A percentile compares a stretch with the other conserved stretches of the same genome.
Conservation (phyloP, 2,329 filamentous ascomycete genomes). For the Thielaviopsis populi region DNA sequence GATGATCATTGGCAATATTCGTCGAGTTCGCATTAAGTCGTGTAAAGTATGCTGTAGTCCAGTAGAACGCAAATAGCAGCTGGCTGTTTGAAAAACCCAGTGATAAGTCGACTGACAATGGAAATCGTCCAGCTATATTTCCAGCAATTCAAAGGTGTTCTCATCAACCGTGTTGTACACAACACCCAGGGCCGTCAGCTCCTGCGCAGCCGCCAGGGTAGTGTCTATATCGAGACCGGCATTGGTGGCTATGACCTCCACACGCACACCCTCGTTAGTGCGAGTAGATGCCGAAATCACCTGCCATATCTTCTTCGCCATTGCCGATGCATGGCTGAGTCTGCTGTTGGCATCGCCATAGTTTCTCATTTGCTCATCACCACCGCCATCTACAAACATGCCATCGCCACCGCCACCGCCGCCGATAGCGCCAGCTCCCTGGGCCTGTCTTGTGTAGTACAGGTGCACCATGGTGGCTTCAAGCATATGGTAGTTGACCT, state of each 20-base stretch:
- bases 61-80: not conserved
- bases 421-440: conserved; percentile 25
- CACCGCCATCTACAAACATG: conserved; percentile 41
- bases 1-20: not conserved
- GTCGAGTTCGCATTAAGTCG: not conserved
- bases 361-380: conserved; percentile 26
- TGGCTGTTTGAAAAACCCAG: not conserved
- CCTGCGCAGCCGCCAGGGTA: conserved; percentile 63
- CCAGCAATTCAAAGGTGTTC: conserved; percentile 75
- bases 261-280: conserved; percentile 69
- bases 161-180: conserved; percentile 91
- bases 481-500: conserved; percentile 81
- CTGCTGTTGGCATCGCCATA: conserved; percentile 21
- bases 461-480: conserved; percentile 84
- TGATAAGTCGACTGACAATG: not conserved
- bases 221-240: conserved; percentile 53
- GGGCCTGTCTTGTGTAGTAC: conserved; percentile 58
- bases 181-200: conserved; percentile 56
- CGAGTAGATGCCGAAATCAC: conserved; percentile 52
- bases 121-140: conserved; percentile 32
- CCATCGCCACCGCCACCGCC: conserved; percentile 30
- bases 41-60: not conserved
- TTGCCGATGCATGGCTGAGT: conserved; percentile 34
- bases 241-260: conserved; percentile 57
- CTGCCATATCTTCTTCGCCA: conserved; percentile 56